Base-by-base conservation (phyloP, 179 eudicot genomes). In the Spergularia azorica region DNA sequence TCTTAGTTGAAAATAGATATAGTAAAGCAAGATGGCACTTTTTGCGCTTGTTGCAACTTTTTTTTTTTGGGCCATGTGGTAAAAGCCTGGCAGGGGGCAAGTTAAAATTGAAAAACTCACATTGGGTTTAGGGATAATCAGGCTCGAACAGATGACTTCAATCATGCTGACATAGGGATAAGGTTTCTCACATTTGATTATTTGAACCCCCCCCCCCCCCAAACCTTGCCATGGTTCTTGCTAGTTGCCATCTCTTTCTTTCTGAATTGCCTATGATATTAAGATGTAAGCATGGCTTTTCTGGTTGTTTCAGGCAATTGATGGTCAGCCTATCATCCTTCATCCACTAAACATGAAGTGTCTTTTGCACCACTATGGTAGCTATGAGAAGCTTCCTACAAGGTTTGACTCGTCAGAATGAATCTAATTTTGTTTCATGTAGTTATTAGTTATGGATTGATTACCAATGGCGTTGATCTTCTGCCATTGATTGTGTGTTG, bases 341-440 rank as follows among this genome's bases (percentile, higher is more conserved):
- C 97, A 95, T 88, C 95, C 99, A 39, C 72, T 95, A 74, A 91
- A 90, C 80, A 81, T 91, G 95, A 95, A 91, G 90, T 95, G 97
- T 77, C 99, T 95, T 82, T 79, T 95, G 80, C 91, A 90, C 82
- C 92, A 95, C 79, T 91, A 91, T 85, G 99, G 97, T 77, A 86
- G 87, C 87, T 89, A 87, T 83, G 97, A 89, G 21, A 75, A 71
- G 84, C 97, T 95, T 86, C 99, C 99, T 15, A 84, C 89, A 82
- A 95, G 97, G 99, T 95, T 36, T 36, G 39, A 36, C 39, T 2
- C 39, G 39, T 36, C 2, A 2, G 43, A 69, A 75, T 75, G 41
- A 13, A 39, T 51, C 39, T 50, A 39, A 12, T 16, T 77, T 17
- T 77, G 46, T 55, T 72, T 72, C 52, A 51, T 65, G 52, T 4